A percentile compares a stretch with the other conserved stretches of the same genome.
Conservation (phyloP, 495 filamentous ascomycete genomes). For the Penicillium taxi region DNA sequence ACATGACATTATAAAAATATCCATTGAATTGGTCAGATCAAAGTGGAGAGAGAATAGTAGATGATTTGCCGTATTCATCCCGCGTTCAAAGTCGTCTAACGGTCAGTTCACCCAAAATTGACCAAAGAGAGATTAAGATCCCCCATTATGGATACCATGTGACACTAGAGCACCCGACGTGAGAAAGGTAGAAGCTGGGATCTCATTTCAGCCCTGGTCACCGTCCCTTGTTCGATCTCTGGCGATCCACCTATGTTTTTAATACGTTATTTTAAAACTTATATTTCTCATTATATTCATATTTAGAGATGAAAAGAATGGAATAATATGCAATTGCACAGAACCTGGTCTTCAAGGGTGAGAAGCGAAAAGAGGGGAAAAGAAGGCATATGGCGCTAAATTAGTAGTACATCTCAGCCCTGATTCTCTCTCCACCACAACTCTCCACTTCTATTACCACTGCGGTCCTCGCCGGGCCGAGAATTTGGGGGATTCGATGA, state of each 20-base stretch:
- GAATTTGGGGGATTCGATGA: conserved; percentile 15
- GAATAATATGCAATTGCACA: conserved; percentile 9
- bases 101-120: conserved; percentile 16
- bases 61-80: conserved; percentile 15
- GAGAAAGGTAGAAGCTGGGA: conserved; percentile 2
- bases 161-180: conserved; percentile 8
- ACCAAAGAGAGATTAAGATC: conserved; percentile 14
- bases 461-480: conserved; percentile 25
- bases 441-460: conserved; percentile 12
- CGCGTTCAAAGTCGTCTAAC: conserved; percentile 10
- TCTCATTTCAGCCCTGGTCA: no score
- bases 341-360: conserved; percentile 8
- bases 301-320: no score
- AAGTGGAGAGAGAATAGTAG: conserved; percentile 13
- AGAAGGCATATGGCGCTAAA: conserved; percentile 12
- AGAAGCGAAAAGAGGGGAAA: conserved; percentile 10
- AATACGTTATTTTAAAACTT: no score
- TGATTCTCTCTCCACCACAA: conserved; percentile 9
- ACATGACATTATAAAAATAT: no score
- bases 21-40: conserved; percentile 16
- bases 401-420: conserved; percentile 7
- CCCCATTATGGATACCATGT: conserved; percentile 14
- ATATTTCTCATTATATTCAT: no score
- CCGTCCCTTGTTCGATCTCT: no score
- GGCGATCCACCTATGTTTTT: no score